phyloP scores from a whole-genome alignment of 805 yeast species.

The Wickerhamomyces ciferrii region DNA sequence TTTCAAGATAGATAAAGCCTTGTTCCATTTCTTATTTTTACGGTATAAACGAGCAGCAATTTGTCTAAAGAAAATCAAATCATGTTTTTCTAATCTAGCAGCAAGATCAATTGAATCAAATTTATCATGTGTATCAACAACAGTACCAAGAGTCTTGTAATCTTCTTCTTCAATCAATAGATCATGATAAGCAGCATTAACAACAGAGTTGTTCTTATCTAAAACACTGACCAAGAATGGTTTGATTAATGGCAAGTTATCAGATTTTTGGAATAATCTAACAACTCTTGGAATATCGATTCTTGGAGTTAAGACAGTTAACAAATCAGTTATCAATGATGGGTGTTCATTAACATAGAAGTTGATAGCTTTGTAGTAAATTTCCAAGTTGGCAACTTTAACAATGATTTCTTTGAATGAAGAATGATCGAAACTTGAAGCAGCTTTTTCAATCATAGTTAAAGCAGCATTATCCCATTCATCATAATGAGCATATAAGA shows the following conservation, averaged over 20 bases:
- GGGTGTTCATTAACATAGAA: constrained; percentile 93
- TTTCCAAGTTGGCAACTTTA: constrained; percentile 93
- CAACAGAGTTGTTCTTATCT: constrained; percentile 84
- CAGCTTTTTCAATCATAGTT: constrained; percentile 92
- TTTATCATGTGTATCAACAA: constrained; percentile 85
- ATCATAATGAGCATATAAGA: constrained; percentile 96
- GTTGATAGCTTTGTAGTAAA: constrained; percentile 94
- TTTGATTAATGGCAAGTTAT: constrained; percentile 92
- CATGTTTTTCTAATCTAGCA: constrained; percentile 86
- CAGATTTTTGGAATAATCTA: constrained; percentile 89
- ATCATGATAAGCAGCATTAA: constrained; percentile 93
- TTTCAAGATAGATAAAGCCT: constrained; percentile 84
- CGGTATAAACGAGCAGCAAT: constrained; percentile 92
- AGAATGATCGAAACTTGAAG: constrained; percentile 87
- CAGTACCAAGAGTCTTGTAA: constrained; percentile 79
- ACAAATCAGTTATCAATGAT: constrained; percentile 78
- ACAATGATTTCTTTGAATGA: constrained; percentile 93
- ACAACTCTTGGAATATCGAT: constrained; percentile 93
- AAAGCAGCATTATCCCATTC: constrained; percentile 99
- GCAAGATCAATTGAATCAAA: constrained; percentile 93
- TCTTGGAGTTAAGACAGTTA: constrained; percentile 80
- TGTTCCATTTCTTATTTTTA: constrained; percentile 89
- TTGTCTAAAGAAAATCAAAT: constrained; percentile 87
- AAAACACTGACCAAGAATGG: constrained; percentile 91
- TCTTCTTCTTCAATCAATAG: constrained; percentile 95